A percentile compares a stretch with the other conserved stretches of the same genome.
phyloP scores from a whole-genome alignment of 148 eudicot species.

The Rhododendron vialii region DNA sequence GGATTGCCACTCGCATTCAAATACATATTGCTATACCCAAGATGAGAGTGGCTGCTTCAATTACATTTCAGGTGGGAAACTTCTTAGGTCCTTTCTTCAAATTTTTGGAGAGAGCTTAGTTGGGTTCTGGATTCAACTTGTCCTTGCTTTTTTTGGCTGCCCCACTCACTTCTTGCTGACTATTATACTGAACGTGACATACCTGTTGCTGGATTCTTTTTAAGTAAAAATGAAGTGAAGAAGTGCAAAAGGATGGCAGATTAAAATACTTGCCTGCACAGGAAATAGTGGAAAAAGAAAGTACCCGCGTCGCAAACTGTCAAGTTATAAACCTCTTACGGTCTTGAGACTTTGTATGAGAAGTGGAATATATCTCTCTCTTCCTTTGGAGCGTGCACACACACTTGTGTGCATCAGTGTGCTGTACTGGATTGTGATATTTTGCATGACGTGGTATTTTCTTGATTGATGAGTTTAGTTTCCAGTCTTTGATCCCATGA shows the following conservation, averaged over 20 bases:
- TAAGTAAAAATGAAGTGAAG: background rate
- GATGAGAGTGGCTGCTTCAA: conserved; percentile 63
- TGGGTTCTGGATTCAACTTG: background rate
- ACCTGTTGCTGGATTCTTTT: background rate
- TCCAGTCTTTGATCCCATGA: background rate
- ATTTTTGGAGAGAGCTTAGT: background rate
- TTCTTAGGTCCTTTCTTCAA: conserved; percentile 2
- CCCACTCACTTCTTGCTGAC: background rate
- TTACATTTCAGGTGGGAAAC: conserved; percentile 47
- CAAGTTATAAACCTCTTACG: background rate
- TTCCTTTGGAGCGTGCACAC: background rate
- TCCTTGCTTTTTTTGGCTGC: background rate
- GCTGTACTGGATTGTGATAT: background rate
- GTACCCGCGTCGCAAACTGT: background rate
- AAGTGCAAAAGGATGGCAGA: background rate
- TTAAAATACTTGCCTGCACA: background rate
- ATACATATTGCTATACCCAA: conserved; percentile 49
- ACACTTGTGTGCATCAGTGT: background rate
- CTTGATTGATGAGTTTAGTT: background rate
- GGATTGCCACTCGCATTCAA: conserved; percentile 48
- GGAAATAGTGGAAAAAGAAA: background rate
- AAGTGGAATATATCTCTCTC: background rate
- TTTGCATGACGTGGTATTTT: background rate
- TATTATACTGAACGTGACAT: background rate
- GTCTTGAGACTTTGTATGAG: background rate